Evolutionary conservation across 1,139 yeast species (phyloP).

Genomic region (Meyerozyma sp.): DNA sequence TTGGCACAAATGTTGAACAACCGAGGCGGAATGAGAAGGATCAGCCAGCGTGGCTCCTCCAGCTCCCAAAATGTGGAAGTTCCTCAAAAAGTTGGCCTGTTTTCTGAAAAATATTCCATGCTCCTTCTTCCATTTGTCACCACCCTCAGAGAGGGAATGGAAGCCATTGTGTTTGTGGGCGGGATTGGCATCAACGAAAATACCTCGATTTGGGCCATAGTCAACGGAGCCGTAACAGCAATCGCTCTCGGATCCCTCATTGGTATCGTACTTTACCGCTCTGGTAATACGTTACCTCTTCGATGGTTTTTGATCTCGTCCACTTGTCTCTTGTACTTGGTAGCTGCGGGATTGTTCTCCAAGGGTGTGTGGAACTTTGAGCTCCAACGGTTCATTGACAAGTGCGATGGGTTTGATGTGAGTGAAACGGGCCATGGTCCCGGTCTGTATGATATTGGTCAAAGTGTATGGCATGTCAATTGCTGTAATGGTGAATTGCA

Average conservation of each 20-base stretch:
- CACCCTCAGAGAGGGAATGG: slow-evolving; percentile 44
- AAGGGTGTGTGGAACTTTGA: slow-evolving; percentile 46
- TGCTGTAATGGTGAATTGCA: slow-evolving; percentile 40
- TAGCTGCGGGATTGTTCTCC: slow-evolving; percentile 43
- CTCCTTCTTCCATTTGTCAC: slow-evolving; percentile 41
- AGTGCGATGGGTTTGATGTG: slow-evolving; percentile 41
- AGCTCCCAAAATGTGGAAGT: neutral
- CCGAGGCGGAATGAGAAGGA: neutral
- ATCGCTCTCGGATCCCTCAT: slow-evolving; percentile 26
- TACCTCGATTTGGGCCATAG: slow-evolving; percentile 28
- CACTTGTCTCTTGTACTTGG: slow-evolving; percentile 38
- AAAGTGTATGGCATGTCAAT: slow-evolving; percentile 43
- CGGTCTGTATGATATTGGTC: slow-evolving; percentile 37
- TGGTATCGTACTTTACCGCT: slow-evolving; percentile 35
- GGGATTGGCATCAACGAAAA: slow-evolving; percentile 44
- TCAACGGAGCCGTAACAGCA: slow-evolving; percentile 27
- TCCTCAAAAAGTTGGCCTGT: neutral
- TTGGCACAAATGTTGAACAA: slow-evolving; percentile 5
- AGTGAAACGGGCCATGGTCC: slow-evolving; percentile 47
- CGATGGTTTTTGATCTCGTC: slow-evolving; percentile 36
- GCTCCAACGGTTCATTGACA: slow-evolving; percentile 33
- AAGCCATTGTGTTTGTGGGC: slow-evolving; percentile 43
- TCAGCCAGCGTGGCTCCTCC: neutral
- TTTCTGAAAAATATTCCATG: slow-evolving; percentile 33
- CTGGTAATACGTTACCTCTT: slow-evolving; percentile 37